Percentiles rank a stretch among this genome's conserved stretches.
Conservation (phyloP, 2,329 filamentous ascomycete species). For the Phaeosphaeria sp. region DNA sequence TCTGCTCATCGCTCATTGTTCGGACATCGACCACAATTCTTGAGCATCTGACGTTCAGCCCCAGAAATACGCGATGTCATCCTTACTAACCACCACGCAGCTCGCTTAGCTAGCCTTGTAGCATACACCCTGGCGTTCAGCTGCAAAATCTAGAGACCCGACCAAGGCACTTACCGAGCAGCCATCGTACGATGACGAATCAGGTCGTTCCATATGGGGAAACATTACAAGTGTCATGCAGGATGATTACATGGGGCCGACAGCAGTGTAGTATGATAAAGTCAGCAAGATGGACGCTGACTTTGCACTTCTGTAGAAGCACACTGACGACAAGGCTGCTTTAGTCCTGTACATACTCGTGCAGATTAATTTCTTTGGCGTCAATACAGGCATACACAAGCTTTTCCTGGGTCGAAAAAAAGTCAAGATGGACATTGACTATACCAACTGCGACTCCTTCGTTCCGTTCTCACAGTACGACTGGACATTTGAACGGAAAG, state of each 20-base stretch:
- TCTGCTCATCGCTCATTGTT: neutral
- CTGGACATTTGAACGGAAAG: constrained; percentile 10
- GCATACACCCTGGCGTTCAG: neutral
- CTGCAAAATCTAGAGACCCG: neutral
- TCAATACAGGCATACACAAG: neutral
- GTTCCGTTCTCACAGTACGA: constrained; percentile 8
- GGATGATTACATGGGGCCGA: neutral
- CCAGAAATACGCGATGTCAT: neutral
- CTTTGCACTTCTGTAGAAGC: neutral
- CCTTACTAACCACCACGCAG: neutral
- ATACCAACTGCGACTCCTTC: constrained; percentile 13
- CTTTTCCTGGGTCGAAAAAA: neutral
- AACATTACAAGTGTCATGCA: neutral
- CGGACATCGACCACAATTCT: neutral
- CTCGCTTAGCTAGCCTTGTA: neutral
- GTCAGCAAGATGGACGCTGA: neutral
- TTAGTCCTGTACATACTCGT: neutral
- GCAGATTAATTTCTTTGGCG: neutral
- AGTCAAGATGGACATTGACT: constrained; percentile 1
- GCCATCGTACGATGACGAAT: neutral
- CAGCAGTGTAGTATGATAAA: neutral
- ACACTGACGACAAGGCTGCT: neutral
- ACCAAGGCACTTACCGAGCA: neutral
- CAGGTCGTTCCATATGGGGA: neutral
- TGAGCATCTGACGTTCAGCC: neutral